Evolutionary conservation across 2,329 filamentous ascomycete genomes (phyloP), one percentile per base, ranked within the genome.

Genomic region (Kalmusia sp.): DNA sequence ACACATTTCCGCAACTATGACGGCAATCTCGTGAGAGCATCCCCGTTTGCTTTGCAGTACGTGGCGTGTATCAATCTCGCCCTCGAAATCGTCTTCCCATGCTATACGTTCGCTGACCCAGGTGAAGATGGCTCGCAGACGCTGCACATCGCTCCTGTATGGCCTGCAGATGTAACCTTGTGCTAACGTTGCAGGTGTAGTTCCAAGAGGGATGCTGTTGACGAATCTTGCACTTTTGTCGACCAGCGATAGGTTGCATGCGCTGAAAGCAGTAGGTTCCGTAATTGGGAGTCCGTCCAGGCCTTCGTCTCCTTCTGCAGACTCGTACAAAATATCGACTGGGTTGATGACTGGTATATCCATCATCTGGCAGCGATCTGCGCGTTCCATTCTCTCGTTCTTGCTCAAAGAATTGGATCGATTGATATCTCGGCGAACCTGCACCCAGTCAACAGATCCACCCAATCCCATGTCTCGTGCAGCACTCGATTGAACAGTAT

Each of bases 161-260:
- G 95, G 96, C 24, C 95, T 86, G 69, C 96, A 99, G 9, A 99
- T 87, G 70, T 96, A 96, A 1, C 89, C 91, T 52, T 95, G 95
- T 0, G 95, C 92, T 14, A 99, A 80, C 25, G 89, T 90, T 22
- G 88, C 84, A 0, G 93, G 87, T 14, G 90, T 96, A 0, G 90
- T 92, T 76, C 88, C 89, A 0, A 91, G 87, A 1, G 93, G 92
- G 14, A 96, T 80, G 62, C 85, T 92, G 68, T 86, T 90, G 58
- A 98, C 84, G 73, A 98, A 99, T 1, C 95, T 87, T 4, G 93
- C 90, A 69, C 93, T 96, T 76, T 99, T 99, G 79, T 99, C 95
- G 1, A 99, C 95, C 52, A 96, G 85, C 52, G 83, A 86, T 37
- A 98, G 81, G 72, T 93, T 96, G 44, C 92, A 87, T 6, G 82